Base-by-base conservation (phyloP, 116 monocot genomes). In the Trichopus zeylanicus region DNA sequence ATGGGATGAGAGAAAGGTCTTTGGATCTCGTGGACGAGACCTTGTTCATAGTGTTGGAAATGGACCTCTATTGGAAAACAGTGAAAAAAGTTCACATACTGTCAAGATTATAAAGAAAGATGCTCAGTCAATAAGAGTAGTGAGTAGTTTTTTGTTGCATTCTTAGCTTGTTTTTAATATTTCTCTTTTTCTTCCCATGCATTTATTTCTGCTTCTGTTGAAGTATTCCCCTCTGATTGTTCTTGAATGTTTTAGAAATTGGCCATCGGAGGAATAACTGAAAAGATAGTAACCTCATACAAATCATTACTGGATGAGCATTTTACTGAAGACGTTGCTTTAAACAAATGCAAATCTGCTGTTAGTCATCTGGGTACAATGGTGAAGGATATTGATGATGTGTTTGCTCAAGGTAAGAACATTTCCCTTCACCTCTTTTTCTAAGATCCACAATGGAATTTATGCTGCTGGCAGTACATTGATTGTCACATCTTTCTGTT, bases 1-100 rank as follows among this genome's bases (percentile, higher is more conserved):
- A 34, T 99, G 99, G 99, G 99, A 99, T 58, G 83, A 99, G 46
- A 82, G 92, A 26, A 99, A 88, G 70, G 99, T 99, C 6, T 99
- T 99, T 85, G 99, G 99, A 46, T 92, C 99, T 46, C 99, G 92
- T 52, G 79, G 80, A 11, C 72, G 68, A 56, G 59, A 73, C 24
- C 81, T 99, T 60, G 81, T 85, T 76, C 78, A 80, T 70, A 79
- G 91, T 71, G 69, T 92, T 73, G 78, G 88, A 56, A 83, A 83
- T 65, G 64, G 68, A 18, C 26, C 71, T 55, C 21, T 58, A 32
- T 51, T 76, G 56, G 88, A 78, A 19, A 85, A 62, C 65, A 90
- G 74, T 72, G 80, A 69, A 4, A 78, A 73, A 52, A 85, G 35
- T 70, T 74, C 73, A 46, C 80, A 82, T 63, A 52, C 72, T n/a